Conservation (phyloP, 2,329 filamentous ascomycete species). For the Chaetomiaceae sp. region DNA sequence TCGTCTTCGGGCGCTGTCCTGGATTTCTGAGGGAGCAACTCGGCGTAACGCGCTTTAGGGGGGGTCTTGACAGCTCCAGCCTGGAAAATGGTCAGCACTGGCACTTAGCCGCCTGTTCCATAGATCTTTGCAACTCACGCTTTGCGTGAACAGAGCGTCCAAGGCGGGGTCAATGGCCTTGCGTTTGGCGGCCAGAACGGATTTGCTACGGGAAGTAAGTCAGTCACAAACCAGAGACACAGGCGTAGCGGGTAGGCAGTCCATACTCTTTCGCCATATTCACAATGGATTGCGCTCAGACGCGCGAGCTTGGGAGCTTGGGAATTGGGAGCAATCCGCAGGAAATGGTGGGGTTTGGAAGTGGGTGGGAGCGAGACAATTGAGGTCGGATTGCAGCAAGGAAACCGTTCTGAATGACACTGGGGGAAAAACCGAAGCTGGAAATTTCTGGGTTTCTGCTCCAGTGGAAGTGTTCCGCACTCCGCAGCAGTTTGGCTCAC, state of each 20-base stretch:
- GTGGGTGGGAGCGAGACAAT: too few relatives aligned
- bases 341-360: too few relatives aligned
- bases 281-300: background rate
- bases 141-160: conserved; percentile 65
- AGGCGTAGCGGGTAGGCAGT: background rate
- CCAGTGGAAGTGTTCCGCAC: too few relatives aligned
- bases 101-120: background rate
- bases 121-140: conserved; percentile 49
- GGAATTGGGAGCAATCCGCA: background rate
- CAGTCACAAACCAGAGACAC: background rate
- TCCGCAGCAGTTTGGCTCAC: too few relatives aligned
- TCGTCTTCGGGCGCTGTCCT: conserved; percentile 24
- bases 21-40: conserved; percentile 31
- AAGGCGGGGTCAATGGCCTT: conserved; percentile 64
- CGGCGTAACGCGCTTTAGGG: conserved; percentile 41
- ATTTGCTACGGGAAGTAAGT: conserved; percentile 31
- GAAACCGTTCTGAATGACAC: too few relatives aligned
- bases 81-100: conserved; percentile 33
- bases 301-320: background rate
- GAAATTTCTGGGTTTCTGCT: too few relatives aligned
- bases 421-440: too few relatives aligned
- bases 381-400: too few relatives aligned
- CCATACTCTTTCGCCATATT: conserved; percentile 33
- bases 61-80: conserved; percentile 47
- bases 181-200: conserved; percentile 39